Evolutionary conservation across 306 rosid genomes (phyloP).

Genomic region (Clitoria ternatea): DNA sequence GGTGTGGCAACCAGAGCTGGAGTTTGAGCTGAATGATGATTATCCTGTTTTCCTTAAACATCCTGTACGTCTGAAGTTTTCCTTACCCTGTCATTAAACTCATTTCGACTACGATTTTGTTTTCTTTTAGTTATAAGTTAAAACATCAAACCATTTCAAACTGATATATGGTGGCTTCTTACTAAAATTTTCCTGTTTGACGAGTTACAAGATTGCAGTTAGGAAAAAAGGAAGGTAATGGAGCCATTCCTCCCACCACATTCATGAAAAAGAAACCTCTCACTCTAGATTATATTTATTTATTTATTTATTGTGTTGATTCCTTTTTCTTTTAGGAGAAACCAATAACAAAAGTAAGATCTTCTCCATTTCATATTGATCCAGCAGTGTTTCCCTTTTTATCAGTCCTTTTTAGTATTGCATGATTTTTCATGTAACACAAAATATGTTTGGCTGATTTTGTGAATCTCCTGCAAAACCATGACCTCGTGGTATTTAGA

Average conservation of each 20-base stretch:
- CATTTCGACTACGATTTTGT: not conserved
- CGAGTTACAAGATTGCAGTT: conserved; percentile 1
- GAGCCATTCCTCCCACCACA: not conserved
- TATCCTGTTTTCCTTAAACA: conserved; percentile 58
- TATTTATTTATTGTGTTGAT: not conserved
- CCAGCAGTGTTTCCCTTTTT: not conserved
- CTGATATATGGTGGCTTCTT: conserved; percentile 5
- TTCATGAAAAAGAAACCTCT: not conserved
- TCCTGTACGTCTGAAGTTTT: conserved; percentile 46
- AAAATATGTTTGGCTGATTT: not conserved
- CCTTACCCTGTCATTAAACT: conserved; percentile 9
- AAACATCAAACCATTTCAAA: not conserved
- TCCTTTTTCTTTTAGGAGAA: not conserved
- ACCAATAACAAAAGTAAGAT: not conserved
- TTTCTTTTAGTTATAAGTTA: not conserved
- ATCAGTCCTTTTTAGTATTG: not conserved
- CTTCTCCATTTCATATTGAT: not conserved
- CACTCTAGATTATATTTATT: not conserved
- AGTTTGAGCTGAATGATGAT: conserved; percentile 56
- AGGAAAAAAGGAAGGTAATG: not conserved
- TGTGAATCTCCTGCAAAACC: not conserved
- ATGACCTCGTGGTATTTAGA: conserved; percentile 30
- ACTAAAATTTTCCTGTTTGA: not conserved
- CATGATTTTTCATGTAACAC: not conserved
- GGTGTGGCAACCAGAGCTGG: conserved; percentile 88